phyloP scores from a whole-genome alignment of 352 stramenopile species.

The Phytophthora pseudosyringae region DNA sequence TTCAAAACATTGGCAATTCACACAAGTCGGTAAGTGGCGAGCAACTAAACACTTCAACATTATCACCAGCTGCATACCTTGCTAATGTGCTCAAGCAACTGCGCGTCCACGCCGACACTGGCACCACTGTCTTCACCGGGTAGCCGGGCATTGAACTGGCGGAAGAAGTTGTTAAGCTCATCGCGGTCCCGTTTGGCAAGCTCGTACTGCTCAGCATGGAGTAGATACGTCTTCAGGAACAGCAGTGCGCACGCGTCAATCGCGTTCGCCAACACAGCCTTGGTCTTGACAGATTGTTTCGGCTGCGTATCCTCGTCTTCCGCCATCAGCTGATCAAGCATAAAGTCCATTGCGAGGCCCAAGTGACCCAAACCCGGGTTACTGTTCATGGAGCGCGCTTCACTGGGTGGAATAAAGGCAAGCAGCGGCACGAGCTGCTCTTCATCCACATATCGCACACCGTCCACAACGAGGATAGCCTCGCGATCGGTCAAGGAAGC shows the following conservation, averaged over 20 bases:
- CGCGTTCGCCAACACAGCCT: constrained; percentile 36
- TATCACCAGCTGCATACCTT: constrained; percentile 28
- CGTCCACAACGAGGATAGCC: constrained; percentile 52
- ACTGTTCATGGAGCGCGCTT: constrained; percentile 57
- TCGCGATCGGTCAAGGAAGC: constrained; percentile 39
- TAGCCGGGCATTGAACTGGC: constrained; percentile 38
- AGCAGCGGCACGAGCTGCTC: constrained; percentile 68
- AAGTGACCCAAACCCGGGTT: constrained; percentile 62
- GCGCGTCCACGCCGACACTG: constrained; percentile 20
- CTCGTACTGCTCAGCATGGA: constrained; percentile 61
- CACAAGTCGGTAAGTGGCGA: background rate
- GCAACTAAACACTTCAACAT: background rate
- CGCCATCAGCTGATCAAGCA: constrained; percentile 53
- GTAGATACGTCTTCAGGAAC: constrained; percentile 70
- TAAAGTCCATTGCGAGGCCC: constrained; percentile 68
- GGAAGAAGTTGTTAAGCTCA: constrained; percentile 52
- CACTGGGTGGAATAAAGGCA: constrained; percentile 43
- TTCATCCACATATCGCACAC: constrained; percentile 57
- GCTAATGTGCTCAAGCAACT: constrained; percentile 35
- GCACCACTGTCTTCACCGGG: constrained; percentile 6
- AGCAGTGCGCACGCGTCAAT: constrained; percentile 63
- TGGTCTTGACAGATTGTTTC: background rate
- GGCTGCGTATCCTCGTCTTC: constrained; percentile 23
- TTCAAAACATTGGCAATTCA: constrained; percentile 1
- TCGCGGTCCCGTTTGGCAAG: constrained; percentile 40